Percentiles rank a stretch among this genome's conserved stretches.
Evolutionary conservation across 2,329 filamentous ascomycete species (phyloP).

Genomic region (Aaosphaeria arxii): DNA sequence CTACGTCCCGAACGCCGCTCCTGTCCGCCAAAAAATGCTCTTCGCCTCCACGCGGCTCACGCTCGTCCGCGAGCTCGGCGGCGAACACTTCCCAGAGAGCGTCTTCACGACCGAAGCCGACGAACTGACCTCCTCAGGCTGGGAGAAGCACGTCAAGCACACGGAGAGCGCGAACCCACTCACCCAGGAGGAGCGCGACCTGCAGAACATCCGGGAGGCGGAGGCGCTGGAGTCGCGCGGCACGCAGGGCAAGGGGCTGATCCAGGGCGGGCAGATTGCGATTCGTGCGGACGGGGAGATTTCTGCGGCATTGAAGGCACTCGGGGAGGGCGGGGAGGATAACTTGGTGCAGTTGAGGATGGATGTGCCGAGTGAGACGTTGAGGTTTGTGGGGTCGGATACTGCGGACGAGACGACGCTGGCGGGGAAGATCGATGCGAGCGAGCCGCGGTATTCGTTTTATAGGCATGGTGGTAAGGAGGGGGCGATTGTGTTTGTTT

Average conservation of each 20-base stretch:
- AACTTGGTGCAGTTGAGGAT: constrained; percentile 70
- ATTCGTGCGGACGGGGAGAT: constrained; percentile 61
- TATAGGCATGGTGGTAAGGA: constrained; percentile 64
- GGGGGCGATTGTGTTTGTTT: constrained; percentile 70
- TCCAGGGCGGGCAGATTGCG: constrained; percentile 38
- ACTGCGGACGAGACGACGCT: constrained; percentile 58
- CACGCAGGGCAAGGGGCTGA: constrained; percentile 52
- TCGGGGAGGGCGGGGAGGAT: constrained; percentile 51
- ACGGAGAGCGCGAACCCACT: constrained; percentile 61
- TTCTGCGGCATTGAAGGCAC: constrained; percentile 58
- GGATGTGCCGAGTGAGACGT: constrained; percentile 65
- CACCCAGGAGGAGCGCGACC: constrained; percentile 71
- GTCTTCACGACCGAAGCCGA: constrained; percentile 68
- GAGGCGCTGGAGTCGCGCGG: constrained; percentile 73
- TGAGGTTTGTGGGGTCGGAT: constrained; percentile 61
- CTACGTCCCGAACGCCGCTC: constrained; percentile 75
- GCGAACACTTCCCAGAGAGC: constrained; percentile 74
- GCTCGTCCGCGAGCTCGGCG: constrained; percentile 71
- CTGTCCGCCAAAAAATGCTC: constrained; percentile 82
- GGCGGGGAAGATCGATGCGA: constrained; percentile 57
- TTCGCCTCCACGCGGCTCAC: constrained; percentile 76
- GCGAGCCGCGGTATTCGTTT: constrained; percentile 75
- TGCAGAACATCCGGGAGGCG: constrained; percentile 70
- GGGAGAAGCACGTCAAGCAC: constrained; percentile 70
- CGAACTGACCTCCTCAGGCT: constrained; percentile 68